These are phyloP conservation scores for Sarocladium brachiariae DNA, from an alignment of 2,329 filamentous ascomycete genomes.

Conservation along the genomic window DNA sequence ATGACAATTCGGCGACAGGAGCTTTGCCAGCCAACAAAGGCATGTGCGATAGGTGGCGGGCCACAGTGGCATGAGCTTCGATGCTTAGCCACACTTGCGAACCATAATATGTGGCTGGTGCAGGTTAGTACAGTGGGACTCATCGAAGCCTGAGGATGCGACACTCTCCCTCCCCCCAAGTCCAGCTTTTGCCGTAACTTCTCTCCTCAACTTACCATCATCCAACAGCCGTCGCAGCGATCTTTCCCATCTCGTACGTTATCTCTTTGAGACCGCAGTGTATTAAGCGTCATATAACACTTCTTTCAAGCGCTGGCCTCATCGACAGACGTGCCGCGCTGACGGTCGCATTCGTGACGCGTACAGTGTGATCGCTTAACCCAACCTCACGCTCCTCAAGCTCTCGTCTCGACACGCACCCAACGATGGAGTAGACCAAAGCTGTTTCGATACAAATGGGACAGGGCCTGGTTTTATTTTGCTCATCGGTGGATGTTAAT, in stretches of 20 bases:
- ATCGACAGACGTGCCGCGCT: neutral
- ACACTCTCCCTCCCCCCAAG: too few species aligned
- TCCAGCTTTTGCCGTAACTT: too few species aligned
- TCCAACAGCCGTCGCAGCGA: neutral
- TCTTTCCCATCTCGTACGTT: neutral
- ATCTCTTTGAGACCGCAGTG: neutral
- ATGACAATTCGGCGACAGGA: neutral
- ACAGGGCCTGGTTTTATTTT: neutral
- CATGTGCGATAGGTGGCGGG: slow-evolving; percentile 3
- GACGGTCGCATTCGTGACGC: neutral
- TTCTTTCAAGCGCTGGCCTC: neutral
- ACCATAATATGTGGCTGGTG: neutral
- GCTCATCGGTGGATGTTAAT: neutral
- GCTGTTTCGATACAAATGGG: slow-evolving; percentile 5
- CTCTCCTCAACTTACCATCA: neutral
- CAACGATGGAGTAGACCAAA: neutral
- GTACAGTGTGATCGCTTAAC: neutral
- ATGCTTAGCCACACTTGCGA: neutral
- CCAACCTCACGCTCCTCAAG: neutral
- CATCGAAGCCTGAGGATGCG: slow-evolving; percentile 3
- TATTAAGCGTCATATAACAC: neutral
- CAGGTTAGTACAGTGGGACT: neutral
- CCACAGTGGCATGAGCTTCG: slow-evolving; percentile 2
- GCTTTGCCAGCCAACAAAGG: neutral
- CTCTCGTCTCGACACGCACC: neutral